A percentile compares a stretch with the other conserved stretches of the same genome.
Evolutionary conservation across 495 filamentous ascomycete genomes (phyloP).

Genomic region (Penicillium atrosanguineum): DNA sequence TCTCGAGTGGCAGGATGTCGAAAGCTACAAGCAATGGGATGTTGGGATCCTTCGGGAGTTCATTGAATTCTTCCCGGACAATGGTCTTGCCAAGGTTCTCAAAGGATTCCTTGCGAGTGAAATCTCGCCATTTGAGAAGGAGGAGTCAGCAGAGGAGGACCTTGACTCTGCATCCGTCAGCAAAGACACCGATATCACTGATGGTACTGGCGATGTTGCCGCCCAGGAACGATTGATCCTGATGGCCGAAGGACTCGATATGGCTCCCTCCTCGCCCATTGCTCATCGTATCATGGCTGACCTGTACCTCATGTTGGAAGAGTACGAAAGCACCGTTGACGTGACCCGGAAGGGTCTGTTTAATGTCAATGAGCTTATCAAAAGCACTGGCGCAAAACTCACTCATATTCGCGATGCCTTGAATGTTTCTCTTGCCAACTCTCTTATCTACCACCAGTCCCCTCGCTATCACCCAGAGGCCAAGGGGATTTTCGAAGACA

Average conservation of each 20-base stretch:
- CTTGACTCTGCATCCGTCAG: slow-evolving; percentile 25
- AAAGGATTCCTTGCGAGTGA: slow-evolving; percentile 78
- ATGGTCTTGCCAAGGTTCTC: slow-evolving; percentile 75
- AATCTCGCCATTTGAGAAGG: slow-evolving; percentile 71
- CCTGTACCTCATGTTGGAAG: slow-evolving; percentile 80
- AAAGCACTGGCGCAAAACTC: slow-evolving; percentile 63
- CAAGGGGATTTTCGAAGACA: slow-evolving; percentile 72
- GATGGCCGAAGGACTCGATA: slow-evolving; percentile 80
- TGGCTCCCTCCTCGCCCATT: slow-evolving; percentile 67
- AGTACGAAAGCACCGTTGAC: slow-evolving; percentile 81
- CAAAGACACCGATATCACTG: slow-evolving; percentile 24
- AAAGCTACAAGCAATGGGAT: slow-evolving; percentile 70
- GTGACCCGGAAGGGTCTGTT: slow-evolving; percentile 68
- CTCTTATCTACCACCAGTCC: slow-evolving; percentile 81
- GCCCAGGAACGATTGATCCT: slow-evolving; percentile 72
- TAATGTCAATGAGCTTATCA: slow-evolving; percentile 56
- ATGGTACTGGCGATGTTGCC: slow-evolving; percentile 42
- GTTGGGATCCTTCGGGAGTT: slow-evolving; percentile 72
- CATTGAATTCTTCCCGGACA: slow-evolving; percentile 78
- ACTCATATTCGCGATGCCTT: slow-evolving; percentile 68
- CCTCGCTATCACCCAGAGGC: slow-evolving; percentile 89
- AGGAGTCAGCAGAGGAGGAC: slow-evolving; percentile 28
- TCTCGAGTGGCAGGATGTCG: slow-evolving; percentile 83
- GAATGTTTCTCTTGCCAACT: slow-evolving; percentile 73
- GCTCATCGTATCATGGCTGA: slow-evolving; percentile 82